Percentiles rank a stretch among this genome's conserved stretches.
These are phyloP conservation scores for Usnea hakonensis DNA, from an alignment of 495 filamentous ascomycete species.

Conservation along the genomic window DNA sequence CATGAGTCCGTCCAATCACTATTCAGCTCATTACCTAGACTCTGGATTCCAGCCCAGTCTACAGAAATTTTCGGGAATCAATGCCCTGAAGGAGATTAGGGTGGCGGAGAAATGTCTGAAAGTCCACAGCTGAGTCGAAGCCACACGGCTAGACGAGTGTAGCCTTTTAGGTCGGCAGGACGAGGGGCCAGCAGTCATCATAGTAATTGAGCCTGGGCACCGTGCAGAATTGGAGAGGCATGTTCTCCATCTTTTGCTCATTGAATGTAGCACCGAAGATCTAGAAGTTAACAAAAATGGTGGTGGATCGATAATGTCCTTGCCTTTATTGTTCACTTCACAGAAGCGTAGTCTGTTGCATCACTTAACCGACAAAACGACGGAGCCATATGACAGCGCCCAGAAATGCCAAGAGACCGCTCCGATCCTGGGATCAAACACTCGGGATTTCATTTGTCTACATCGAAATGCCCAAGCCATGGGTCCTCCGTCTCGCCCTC, in stretches of 20 bases:
- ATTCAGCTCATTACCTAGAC: neutral
- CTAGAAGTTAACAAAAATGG: neutral
- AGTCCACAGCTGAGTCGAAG: neutral
- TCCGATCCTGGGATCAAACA: neutral
- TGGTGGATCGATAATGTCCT: neutral
- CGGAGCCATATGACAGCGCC: neutral
- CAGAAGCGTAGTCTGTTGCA: too few relatives aligned
- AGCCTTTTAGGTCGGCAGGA: neutral
- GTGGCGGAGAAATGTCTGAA: neutral
- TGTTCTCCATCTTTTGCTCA: neutral
- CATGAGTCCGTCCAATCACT: neutral
- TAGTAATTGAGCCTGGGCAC: neutral
- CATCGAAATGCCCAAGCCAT: neutral
- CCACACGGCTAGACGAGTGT: neutral
- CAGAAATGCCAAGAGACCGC: neutral
- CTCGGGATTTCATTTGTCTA: neutral
- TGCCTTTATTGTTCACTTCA: too few relatives aligned
- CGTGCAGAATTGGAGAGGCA: neutral
- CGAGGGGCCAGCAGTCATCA: neutral
- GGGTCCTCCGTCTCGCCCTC: neutral
- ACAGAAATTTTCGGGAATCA: too few relatives aligned
- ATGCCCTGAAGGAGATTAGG: neutral
- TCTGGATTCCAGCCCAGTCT: neutral
- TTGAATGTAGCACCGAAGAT: neutral
- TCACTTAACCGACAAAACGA: neutral